Base-by-base conservation (phyloP, 2,329 filamentous ascomycete genomes). In the Magnaporthiopsis incrustans region DNA sequence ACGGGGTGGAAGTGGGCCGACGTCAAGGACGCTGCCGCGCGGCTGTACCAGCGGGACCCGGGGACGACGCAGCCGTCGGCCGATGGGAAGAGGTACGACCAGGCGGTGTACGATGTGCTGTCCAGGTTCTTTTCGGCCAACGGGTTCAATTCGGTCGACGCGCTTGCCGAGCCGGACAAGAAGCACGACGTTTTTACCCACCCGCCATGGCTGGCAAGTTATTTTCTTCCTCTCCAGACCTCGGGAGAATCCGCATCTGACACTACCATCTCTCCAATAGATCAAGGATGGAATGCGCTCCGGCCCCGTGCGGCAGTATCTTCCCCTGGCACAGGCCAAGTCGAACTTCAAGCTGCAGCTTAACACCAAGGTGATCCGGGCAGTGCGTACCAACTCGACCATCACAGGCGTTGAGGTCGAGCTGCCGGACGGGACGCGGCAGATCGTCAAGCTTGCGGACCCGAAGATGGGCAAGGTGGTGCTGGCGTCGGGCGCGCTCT, bases 1-100 rank as follows among this genome's bases (percentile, higher is more conserved):
- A 64, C 65, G 14, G 72, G 72, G 30, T 74, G 72, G 72, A 69
- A 68, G 60, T 71, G 69, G 65, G 64, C 63, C 14, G 72, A 74
- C 12, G 65, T 73, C 53, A 62, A 64, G 11, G 65, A 65, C 6
- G 71, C 72, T 22, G 68, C 72, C 15, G 69, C 68, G 8, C 68
- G 70, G 1, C 66, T 74, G 11, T 73, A 71, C 62, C 63, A 66
- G 30, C 69, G 70, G 6, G 72, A 71, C 63, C 70, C 71, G 0
- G 70, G 69, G 15, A 72, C 71, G 32, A 69, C 67, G 1, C 56
- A 64, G 59, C 69, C 72, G 11, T 73, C 71, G 0, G 63, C 63
- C 4, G 72, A 73, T 32, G 71, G 71, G 11, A 57, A 65, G 64
- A 63, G 58, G 27, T 68, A 68, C 57, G 63, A 69, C 27, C 63